Evolutionary conservation across 345 rosid species (phyloP).

Genomic region (Brassica carinata): DNA sequence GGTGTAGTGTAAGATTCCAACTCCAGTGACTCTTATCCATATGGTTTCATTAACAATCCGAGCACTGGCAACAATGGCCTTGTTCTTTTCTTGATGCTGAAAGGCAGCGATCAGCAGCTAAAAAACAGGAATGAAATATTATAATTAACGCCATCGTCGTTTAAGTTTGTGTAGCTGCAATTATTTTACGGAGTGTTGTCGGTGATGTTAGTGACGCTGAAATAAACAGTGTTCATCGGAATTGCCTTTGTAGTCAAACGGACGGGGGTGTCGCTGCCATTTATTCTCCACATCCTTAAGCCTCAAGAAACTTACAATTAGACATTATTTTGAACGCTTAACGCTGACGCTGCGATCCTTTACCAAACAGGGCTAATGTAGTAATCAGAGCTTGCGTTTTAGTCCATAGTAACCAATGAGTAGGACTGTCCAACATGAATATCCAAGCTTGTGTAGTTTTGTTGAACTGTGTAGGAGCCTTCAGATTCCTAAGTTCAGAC

Average conservation of each 20-base stretch:
- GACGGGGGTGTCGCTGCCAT: background rate
- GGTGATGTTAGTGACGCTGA: background rate
- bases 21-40: constrained; percentile 96
- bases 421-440: constrained; percentile 94
- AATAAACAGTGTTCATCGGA: background rate
- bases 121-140: too few species aligned
- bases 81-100: too few species aligned
- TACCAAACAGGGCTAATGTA: constrained; percentile 40
- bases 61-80: constrained; percentile 79
- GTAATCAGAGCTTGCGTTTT: constrained; percentile 95
- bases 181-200: background rate
- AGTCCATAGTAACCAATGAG: constrained; percentile 94
- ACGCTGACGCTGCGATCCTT: background rate
- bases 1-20: constrained; percentile 82
- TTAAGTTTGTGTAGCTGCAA: background rate
- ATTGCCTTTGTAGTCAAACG: background rate
- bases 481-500: constrained; percentile 91
- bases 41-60: constrained; percentile 81
- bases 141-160: too few species aligned
- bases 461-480: constrained; percentile 98
- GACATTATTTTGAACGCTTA: background rate
- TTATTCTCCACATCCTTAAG: background rate
- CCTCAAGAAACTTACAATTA: background rate
- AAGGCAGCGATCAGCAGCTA: too few species aligned
- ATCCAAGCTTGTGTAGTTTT: constrained; percentile 96